Base-by-base conservation (phyloP, 2,329 filamentous ascomycete species). In the Fulvia fulva region DNA sequence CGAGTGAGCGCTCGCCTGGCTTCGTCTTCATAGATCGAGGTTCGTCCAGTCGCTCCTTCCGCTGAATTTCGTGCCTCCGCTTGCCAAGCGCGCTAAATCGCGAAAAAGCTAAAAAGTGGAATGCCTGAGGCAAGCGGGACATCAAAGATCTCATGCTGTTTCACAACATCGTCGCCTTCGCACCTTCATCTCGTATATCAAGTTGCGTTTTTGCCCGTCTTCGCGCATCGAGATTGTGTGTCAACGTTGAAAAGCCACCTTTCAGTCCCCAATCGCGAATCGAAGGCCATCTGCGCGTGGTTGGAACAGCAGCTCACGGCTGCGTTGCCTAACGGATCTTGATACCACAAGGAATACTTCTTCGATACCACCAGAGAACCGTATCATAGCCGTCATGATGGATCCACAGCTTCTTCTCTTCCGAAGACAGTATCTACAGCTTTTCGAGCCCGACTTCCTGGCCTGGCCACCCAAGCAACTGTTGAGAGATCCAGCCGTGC, bases 351-450 rank as follows among this genome's bases (percentile, higher is more conserved):
- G 28, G 28, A 32, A n/a, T 12, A 5, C 28, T 12, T 9, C 28
- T 9, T 32, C 28, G 5, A 41, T 7, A 19, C 37, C 16, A 41
- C 8, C 37, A n/a, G 16, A 8, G n/a, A 7, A 2, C 8, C 16
- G n/a, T 16, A 7, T n/a, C 14, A 41, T n/a, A 19, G 14, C 37
- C 37, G 5, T n/a, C 16, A 51, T 28, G 14, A 72, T 72, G 69
- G 69, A 72, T 56, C 62, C 67, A 5, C 65, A 73, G 57, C 66
- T 72, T 63, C 75, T 66, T 65, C 70, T 65, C 69, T 85, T 91
- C 70, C 86, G 84, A 64, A 81, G 83, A 61, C 91, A 96, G 71
- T 95, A 90, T 70, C 81, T 93, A 32, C 91, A 97, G 71, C 78
- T 92, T 2, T 85, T 86, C 44, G 80, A 92, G 49, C 76, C 78